phyloP scores from a whole-genome alignment of 345 rosid species.

The Barbarea vulgaris region DNA sequence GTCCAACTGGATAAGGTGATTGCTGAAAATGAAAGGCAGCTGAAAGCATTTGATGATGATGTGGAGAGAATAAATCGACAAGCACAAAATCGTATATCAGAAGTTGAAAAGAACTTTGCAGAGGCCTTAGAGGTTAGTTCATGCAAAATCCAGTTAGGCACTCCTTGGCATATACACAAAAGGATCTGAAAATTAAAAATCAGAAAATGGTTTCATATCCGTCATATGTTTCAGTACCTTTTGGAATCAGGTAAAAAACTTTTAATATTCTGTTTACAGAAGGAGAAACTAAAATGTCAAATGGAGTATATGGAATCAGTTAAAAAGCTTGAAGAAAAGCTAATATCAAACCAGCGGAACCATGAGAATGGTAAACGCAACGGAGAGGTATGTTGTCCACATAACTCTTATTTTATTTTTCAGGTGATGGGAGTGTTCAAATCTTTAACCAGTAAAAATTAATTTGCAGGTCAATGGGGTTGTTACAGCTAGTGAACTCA shows the following conservation, averaged over 20 bases:
- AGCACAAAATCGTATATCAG: slow-evolving; percentile 73
- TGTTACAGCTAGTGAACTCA: slow-evolving; percentile 50
- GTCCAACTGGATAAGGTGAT: slow-evolving; percentile 86
- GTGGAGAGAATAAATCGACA: slow-evolving; percentile 76
- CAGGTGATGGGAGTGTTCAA: slow-evolving; percentile 16
- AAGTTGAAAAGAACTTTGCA: slow-evolving; percentile 78
- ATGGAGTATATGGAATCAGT: slow-evolving; percentile 92
- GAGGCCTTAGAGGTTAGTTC: slow-evolving; percentile 83
- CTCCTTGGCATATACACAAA: neutral
- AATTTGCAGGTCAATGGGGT: slow-evolving; percentile 48
- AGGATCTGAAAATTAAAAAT: neutral
- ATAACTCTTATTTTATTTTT: slow-evolving; percentile 14
- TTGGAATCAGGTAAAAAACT: neutral
- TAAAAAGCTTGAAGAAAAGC: slow-evolving; percentile 88
- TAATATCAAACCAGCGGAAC: slow-evolving; percentile 66
- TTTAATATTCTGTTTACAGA: slow-evolving; percentile 47
- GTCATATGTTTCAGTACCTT: slow-evolving; percentile 3
- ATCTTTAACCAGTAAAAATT: neutral
- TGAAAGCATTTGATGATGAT: slow-evolving; percentile 84
- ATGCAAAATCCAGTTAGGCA: slow-evolving; percentile 9
- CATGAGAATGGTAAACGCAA: slow-evolving; percentile 48
- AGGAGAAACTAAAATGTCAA: slow-evolving; percentile 81
- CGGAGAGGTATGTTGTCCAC: slow-evolving; percentile 55
- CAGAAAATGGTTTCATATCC: slow-evolving; percentile 4
- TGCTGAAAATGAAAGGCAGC: slow-evolving; percentile 94